Conservation (phyloP, 192 early-diverging fungal genomes). For the Podila minutissima region DNA sequence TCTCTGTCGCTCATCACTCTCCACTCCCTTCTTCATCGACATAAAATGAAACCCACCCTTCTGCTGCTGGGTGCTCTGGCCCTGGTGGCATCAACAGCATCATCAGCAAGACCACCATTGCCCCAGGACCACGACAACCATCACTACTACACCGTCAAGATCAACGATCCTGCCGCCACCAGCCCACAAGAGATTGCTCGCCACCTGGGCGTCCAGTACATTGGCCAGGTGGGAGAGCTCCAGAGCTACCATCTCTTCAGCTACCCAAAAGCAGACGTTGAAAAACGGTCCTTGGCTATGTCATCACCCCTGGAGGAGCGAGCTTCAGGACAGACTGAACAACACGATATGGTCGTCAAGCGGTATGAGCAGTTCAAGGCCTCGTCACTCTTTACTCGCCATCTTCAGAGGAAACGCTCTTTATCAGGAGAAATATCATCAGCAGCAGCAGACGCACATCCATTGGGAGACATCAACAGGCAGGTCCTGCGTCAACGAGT, state of each 20-base stretch:
- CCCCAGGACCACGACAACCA: slow-evolving; percentile 52
- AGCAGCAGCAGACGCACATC: neutral
- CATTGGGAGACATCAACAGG: slow-evolving; percentile 45
- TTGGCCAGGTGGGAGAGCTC: slow-evolving; percentile 77
- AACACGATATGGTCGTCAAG: slow-evolving; percentile 53
- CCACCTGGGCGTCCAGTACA: slow-evolving; percentile 52
- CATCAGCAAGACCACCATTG: slow-evolving; percentile 6
- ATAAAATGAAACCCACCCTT: slow-evolving; percentile 31
- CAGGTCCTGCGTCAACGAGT: slow-evolving; percentile 44
- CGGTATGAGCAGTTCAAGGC: slow-evolving; percentile 23
- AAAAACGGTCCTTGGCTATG: slow-evolving; percentile 21
- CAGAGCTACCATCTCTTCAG: slow-evolving; percentile 72
- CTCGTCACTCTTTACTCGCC: slow-evolving; percentile 10
- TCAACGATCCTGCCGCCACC: slow-evolving; percentile 33
- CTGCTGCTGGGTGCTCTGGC: slow-evolving; percentile 32
- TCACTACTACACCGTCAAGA: slow-evolving; percentile 60
- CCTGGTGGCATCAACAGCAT: slow-evolving; percentile 9
- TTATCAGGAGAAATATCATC: neutral
- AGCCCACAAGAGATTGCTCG: slow-evolving; percentile 49
- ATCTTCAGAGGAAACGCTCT: neutral
- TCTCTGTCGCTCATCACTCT: neutral
- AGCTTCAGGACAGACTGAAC: neutral
- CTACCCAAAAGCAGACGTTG: slow-evolving; percentile 40
- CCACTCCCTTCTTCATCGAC: too few species aligned
- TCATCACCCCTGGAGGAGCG: too few species aligned